Evolutionary conservation across 2,329 filamentous ascomycete species (phyloP), one percentile per base, ranked within the genome.

Genomic region (Fusarium sp.): DNA sequence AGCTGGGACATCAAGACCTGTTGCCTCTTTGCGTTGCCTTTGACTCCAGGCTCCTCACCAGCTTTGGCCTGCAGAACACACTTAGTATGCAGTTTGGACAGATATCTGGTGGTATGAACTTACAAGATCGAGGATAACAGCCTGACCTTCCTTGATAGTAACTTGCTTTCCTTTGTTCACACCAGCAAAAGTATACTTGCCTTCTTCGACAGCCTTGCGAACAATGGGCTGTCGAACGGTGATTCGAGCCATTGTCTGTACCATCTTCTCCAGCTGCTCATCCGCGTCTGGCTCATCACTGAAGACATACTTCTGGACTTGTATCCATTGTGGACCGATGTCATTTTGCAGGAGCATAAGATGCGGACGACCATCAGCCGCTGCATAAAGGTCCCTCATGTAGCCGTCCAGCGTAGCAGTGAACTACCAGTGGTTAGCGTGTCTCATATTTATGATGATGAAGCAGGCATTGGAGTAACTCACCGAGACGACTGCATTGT

Each of bases 401-500:
- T 40, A 63, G 2, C 52, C 60, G 15, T 63, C 60, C n/a, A 63
- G 9, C 1, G 60, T 63, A 16, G 60, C 60, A 28, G 60, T 49
- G 28, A 63, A 63, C 60, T 62, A 8, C 2, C 4, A 3, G 21
- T 11, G 8, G 25, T 62, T 23, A 62, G 30, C 6, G 3, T 13
- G 16, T 40, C 9, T 28, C 10, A 8, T 1, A 2, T 16, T 19
- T n/a, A n/a, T n/a, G n/a, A 0, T 2, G 25, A 19, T 18, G 5
- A 28, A 19, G 6, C 12, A 6, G 28, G 2, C 3, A 23, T 6
- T 32, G 12, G 5, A 15, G 21, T 9, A 6, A 40, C 60, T 58
- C 59, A 59, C 60, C 6, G 60, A 59, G 3, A 63, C 60, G n/a
- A 63, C 60, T 25, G 60, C 42, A 13, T 59, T 59, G 11, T 63